Conservation (phyloP, 257 asterid genomes). For the Thymus mandschuricus region DNA sequence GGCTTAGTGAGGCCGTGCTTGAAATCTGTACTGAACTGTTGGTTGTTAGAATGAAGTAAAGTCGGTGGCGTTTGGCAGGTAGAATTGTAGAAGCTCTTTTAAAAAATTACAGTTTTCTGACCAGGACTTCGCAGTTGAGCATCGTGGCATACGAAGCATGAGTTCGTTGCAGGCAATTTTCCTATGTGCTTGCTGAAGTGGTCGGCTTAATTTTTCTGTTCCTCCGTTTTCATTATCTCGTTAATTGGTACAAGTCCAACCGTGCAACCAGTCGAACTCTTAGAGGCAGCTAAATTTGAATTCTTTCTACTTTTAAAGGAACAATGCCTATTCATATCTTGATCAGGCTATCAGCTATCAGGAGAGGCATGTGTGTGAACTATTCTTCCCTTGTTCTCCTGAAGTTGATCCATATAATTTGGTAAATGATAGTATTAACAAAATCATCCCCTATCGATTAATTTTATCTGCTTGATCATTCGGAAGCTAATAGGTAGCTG, state of each 20-base stretch:
- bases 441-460: neutral
- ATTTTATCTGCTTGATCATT: slow-evolving; percentile 11
- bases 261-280: neutral
- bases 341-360: slow-evolving; percentile 4
- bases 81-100: neutral
- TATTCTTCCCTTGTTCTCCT: neutral
- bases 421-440: neutral
- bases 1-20: neutral
- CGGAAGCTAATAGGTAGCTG: neutral
- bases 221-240: neutral
- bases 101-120: neutral
- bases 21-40: slow-evolving; percentile 3
- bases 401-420: neutral
- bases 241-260: neutral
- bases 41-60: slow-evolving; percentile 1
- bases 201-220: neutral
- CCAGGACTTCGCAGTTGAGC: slow-evolving; percentile 1
- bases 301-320: neutral
- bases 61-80: slow-evolving; percentile 6
- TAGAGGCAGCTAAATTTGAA: slow-evolving; percentile 1
- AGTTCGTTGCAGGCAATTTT: slow-evolving; percentile 8
- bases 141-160: neutral
- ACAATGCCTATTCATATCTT: neutral
- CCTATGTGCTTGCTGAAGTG: slow-evolving; percentile 3
- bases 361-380: slow-evolving; percentile 1